These are phyloP conservation scores for Penicillium sp. DNA, from an alignment of 2,329 filamentous ascomycete genomes.

Conservation along the genomic window DNA sequence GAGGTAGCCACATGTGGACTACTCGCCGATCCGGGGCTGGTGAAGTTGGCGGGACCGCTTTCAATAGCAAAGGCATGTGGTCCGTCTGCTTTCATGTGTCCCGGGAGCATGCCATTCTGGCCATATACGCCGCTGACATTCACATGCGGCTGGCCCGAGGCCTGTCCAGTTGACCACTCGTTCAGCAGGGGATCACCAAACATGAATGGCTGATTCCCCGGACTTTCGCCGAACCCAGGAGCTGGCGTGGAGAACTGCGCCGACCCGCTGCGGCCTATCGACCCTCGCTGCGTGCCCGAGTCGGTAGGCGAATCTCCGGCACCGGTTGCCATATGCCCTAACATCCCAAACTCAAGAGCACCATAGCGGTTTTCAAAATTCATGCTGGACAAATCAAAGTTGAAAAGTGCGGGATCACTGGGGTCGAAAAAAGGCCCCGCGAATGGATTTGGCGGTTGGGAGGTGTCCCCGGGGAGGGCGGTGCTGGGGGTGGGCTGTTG, in stretches of 20 bases:
- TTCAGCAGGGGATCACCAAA: constrained; percentile 47
- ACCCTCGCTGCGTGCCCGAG: constrained; percentile 47
- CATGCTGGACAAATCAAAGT: constrained; percentile 90
- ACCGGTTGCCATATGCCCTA: constrained; percentile 93
- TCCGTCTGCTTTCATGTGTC: constrained; percentile 46
- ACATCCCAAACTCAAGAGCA: constrained; percentile 91
- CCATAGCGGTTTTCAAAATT: constrained; percentile 97
- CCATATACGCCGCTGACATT: constrained; percentile 38
- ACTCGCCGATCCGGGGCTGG: constrained; percentile 59
- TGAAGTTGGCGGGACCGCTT: constrained; percentile 55
- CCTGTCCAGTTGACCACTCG: constrained; percentile 46
- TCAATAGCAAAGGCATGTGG: constrained; percentile 64
- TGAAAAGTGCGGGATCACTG: constrained; percentile 88
- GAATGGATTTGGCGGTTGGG: constrained; percentile 45
- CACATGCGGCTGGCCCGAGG: constrained; percentile 33
- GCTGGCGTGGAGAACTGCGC: constrained; percentile 41
- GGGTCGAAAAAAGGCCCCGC: constrained; percentile 74
- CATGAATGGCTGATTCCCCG: constrained; percentile 46
- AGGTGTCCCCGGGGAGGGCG: constrained; percentile 50
- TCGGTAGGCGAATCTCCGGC: constrained; percentile 78
- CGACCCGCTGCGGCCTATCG: constrained; percentile 45
- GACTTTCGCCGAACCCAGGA: constrained; percentile 47
- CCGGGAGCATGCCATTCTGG: constrained; percentile 38
- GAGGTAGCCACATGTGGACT: constrained; percentile 49
- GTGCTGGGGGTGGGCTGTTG: constrained; percentile 45